A percentile compares a stretch with the other conserved stretches of the same genome.
phyloP scores from a whole-genome alignment of 2,329 filamentous ascomycete genomes.

The Microsporum ferrugineum region DNA sequence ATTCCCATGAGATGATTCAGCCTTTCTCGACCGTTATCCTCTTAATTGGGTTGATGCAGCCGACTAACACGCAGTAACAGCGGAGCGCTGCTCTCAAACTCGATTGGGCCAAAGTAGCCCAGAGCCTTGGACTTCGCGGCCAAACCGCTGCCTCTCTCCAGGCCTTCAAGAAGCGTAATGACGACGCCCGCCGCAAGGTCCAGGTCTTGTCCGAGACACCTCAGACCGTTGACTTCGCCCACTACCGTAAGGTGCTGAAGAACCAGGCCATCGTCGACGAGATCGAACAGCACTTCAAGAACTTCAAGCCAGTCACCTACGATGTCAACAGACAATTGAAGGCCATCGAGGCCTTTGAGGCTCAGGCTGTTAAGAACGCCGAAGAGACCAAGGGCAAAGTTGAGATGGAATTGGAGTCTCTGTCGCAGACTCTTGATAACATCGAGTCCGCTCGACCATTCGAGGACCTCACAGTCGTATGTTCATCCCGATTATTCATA shows the following conservation, averaged over 20 bases:
- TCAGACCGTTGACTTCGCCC: constrained; percentile 78
- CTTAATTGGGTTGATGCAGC: constrained; percentile 13
- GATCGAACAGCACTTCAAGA: constrained; percentile 89
- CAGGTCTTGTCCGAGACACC: constrained; percentile 71
- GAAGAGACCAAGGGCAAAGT: constrained; percentile 95
- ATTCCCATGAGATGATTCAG: neutral
- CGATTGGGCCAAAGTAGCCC: constrained; percentile 94
- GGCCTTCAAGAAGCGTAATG: constrained; percentile 99
- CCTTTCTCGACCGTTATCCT: neutral
- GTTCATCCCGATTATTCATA: constrained; percentile 34
- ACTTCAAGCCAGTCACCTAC: constrained; percentile 87
- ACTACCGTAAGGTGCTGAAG: constrained; percentile 88
- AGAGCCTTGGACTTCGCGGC: constrained; percentile 89
- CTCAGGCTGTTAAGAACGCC: constrained; percentile 91
- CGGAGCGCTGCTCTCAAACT: constrained; percentile 97
- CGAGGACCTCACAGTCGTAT: constrained; percentile 92
- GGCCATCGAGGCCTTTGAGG: constrained; percentile 96
- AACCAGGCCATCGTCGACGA: constrained; percentile 92
- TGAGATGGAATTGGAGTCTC: constrained; percentile 84
- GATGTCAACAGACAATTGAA: constrained; percentile 90
- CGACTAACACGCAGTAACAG: constrained; percentile 37
- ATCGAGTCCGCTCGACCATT: constrained; percentile 94
- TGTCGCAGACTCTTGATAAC: constrained; percentile 91
- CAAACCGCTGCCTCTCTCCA: constrained; percentile 84
- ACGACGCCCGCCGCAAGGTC: constrained; percentile 92